Evolutionary conservation across 2,329 filamentous ascomycete species (phyloP).

Genomic region (Zarea fungicola): DNA sequence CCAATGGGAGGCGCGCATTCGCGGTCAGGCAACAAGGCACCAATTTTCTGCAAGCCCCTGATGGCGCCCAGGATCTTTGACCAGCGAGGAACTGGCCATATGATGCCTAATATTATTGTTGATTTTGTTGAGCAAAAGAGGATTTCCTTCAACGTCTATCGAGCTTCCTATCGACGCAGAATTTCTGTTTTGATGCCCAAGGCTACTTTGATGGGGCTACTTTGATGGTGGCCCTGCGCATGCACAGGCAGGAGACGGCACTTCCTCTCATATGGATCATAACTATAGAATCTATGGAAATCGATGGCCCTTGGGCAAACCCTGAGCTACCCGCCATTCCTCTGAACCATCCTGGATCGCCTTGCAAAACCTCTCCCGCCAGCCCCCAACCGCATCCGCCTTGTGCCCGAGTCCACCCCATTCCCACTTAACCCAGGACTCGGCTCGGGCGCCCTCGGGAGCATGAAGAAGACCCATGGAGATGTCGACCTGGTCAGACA

Average conservation of each 20-base stretch:
- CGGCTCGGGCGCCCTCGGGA: constrained; percentile 40
- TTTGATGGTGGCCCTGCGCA: background rate
- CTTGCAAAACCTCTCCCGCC: constrained; percentile 32
- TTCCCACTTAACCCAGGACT: constrained; percentile 38
- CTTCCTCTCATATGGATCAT: too few species aligned
- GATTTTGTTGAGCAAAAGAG: too few species aligned
- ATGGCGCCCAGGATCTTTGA: constrained; percentile 1
- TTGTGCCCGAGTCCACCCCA: constrained; percentile 28
- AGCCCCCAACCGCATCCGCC: constrained; percentile 33
- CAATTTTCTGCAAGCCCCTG: constrained; percentile 19
- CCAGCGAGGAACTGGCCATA: background rate
- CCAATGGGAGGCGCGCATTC: constrained; percentile 24
- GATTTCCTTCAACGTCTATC: too few species aligned
- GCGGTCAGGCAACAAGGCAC: constrained; percentile 34
- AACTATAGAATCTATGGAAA: background rate
- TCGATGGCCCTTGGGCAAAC: constrained; percentile 14
- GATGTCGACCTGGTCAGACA: constrained; percentile 37
- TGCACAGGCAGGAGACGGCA: background rate
- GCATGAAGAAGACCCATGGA: constrained; percentile 40
- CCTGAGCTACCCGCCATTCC: constrained; percentile 25
- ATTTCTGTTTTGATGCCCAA: too few species aligned
- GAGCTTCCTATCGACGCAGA: too few species aligned
- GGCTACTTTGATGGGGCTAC: too few species aligned
- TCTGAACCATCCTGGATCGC: constrained; percentile 29
- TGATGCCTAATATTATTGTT: too few species aligned